A percentile compares a stretch with the other conserved stretches of the same genome.
Conservation (phyloP, 75 land plant genomes). For the Gnetum montanum region DNA sequence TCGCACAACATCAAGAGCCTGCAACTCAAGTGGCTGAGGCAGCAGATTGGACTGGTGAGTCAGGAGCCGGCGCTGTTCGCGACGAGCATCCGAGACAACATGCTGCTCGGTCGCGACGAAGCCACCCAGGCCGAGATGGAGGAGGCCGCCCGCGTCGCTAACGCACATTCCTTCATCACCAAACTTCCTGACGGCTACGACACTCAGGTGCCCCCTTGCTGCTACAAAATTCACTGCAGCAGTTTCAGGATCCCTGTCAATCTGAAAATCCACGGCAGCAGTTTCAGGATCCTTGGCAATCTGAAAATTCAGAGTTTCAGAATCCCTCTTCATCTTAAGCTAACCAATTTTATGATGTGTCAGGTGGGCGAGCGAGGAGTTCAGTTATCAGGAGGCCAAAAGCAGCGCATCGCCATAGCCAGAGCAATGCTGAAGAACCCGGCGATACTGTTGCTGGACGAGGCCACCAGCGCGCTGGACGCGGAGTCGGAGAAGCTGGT, state of each 20-base stretch:
- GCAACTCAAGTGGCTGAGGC: conserved; percentile 69
- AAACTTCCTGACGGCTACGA: conserved; percentile 77
- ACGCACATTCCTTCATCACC: conserved; percentile 71
- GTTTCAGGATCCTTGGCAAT: too few relatives aligned
- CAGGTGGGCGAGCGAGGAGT: conserved; percentile 85
- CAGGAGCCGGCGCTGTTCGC: conserved; percentile 88
- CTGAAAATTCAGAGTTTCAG: too few relatives aligned
- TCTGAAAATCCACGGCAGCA: too few relatives aligned
- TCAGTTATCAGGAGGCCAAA: conserved; percentile 93
- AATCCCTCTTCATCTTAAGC: too few relatives aligned
- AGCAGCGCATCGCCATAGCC: conserved; percentile 81
- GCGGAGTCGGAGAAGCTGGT: conserved; percentile 77
- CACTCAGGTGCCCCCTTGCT: conserved; percentile 49
- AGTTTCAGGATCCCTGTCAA: too few relatives aligned
- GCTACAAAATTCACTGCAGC: too few relatives aligned
- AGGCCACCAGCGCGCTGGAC: conserved; percentile 90
- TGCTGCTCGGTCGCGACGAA: conserved; percentile 57
- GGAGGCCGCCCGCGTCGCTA: conserved; percentile 75
- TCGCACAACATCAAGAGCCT: conserved; percentile 63
- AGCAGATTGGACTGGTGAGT: conserved; percentile 79
- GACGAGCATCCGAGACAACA: conserved; percentile 63
- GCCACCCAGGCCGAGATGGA: conserved; percentile 58
- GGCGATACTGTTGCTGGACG: conserved; percentile 79
- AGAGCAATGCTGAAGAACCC: conserved; percentile 90
- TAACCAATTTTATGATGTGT: too few relatives aligned